phyloP scores from a whole-genome alignment of 306 rosid genomes.

The Prosopis cineraria region DNA sequence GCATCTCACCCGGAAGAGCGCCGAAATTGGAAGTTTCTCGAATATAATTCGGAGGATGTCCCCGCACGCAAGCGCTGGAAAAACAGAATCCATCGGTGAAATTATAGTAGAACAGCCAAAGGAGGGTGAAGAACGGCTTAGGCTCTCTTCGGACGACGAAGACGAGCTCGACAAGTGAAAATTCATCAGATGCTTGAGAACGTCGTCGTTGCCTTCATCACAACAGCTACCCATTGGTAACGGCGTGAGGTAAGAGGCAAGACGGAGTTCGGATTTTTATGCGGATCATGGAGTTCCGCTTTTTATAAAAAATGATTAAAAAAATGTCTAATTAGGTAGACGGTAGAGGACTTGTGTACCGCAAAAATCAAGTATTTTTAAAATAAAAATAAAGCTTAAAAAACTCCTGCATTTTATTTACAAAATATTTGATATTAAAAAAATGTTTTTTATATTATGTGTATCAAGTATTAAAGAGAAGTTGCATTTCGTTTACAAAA shows the following conservation, averaged over 20 bases:
- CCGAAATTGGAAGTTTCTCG: conserved; percentile 67
- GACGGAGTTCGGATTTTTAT: no score
- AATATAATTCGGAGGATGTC: conserved; percentile 85
- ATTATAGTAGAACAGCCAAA: conserved; percentile 26
- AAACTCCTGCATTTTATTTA: no score
- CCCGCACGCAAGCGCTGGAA: conserved; percentile 67
- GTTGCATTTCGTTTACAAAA: no score
- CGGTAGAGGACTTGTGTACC: no score
- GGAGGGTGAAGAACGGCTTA: conserved; percentile 22
- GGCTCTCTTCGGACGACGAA: conserved; percentile 25
- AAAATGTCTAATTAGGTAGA: no score
- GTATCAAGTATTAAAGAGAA: no score
- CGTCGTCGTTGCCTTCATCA: conserved; percentile 59
- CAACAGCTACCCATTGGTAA: conserved; percentile 61
- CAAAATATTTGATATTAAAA: no score
- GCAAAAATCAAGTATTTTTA: no score
- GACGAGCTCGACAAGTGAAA: conserved; percentile 28
- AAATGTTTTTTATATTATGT: no score
- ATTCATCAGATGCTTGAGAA: conserved; percentile 44
- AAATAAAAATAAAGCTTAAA: no score
- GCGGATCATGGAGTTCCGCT: no score
- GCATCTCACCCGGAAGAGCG: conserved; percentile 82
- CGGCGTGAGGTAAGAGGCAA: background rate
- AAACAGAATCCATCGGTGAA: conserved; percentile 76
- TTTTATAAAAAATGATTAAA: no score